Base-by-base conservation (phyloP, 768 basidiomycete genomes). In the Coprinellus aureogranulatus region DNA sequence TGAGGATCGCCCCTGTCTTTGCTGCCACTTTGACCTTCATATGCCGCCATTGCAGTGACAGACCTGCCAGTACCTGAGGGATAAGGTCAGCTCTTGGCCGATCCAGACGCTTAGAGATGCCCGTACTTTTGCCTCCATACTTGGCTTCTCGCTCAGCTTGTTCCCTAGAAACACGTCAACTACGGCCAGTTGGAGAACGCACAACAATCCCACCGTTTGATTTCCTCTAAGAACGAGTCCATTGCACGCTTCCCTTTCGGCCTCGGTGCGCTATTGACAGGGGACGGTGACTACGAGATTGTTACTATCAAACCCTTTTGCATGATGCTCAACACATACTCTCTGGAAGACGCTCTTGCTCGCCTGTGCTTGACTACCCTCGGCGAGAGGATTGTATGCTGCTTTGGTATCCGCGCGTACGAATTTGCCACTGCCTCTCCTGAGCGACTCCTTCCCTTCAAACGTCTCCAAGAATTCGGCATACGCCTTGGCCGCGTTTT, bases 141-240 rank as follows among this genome's bases (percentile, higher is more conserved):
- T 90, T 88, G 23, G 89, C 87, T 72, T 98, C 97, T 52, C 97
- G 81, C 61, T 90, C 82, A 11, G 91, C 92, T 72, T 98, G 95
- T 47, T 98, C 96, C 69, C 96, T 98, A 64, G n/a, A 41, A 30
- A 42, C 44, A 20, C 10, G 27, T 55, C 45, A 57, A 25, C 41
- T 51, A 41, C n/a, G 39, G 14, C 18, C 22, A 48, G 3, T 34
- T 61, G 20, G 8, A 44, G 48, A 27, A 28, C 3, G 51, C 20
- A 9, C 12, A 34, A 30, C 20, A 9, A 40, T 57, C 77, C 22
- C 47, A 90, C 96, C 84, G 84, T 75, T 98, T 98, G 58, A 99
- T 92, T 75, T 99, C 94, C 65, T 97, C 94, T 51, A 99, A 77
- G 69, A 98, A 99, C 1, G 88, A 73, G 71, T 98, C 95, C 93